These are phyloP conservation scores for Paragyromitra xinjiangensis DNA, from an alignment of 495 filamentous ascomycete species.

Conservation along the genomic window DNA sequence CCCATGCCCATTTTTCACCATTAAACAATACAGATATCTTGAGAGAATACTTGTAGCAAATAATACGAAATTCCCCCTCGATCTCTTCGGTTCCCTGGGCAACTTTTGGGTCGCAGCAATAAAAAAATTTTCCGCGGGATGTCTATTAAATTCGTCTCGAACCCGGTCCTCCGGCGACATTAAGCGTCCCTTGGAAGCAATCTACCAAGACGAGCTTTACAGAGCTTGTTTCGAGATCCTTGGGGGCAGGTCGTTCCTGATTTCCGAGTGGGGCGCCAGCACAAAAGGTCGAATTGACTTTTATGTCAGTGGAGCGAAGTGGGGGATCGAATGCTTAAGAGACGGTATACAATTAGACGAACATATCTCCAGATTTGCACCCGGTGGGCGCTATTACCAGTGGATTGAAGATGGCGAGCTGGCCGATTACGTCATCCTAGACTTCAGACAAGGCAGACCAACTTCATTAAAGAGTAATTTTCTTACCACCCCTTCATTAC, in stretches of 20 bases:
- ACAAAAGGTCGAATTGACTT: conserved; percentile 5
- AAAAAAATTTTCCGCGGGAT: conserved; percentile 4
- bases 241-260: background rate
- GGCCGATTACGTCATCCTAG: conserved; percentile 5
- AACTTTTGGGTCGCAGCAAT: conserved; percentile 1
- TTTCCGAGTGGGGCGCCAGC: background rate
- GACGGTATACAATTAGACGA: background rate
- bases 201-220: conserved; percentile 18
- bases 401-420: background rate
- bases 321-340: conserved; percentile 18
- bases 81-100: background rate
- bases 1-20: too few relatives aligned
- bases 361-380: conserved; percentile 13
- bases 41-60: background rate
- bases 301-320: conserved; percentile 8
- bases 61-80: background rate
- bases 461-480: too few relatives aligned
- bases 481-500: too few relatives aligned
- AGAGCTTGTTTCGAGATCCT: background rate
- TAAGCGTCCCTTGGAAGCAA: conserved; percentile 6
- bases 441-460: background rate
- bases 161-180: background rate
- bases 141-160: background rate
- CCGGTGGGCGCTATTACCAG: background rate
- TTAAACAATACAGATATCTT: background rate